phyloP scores from a whole-genome alignment of 2,329 filamentous ascomycete species.

The Anthostomella pinea region DNA sequence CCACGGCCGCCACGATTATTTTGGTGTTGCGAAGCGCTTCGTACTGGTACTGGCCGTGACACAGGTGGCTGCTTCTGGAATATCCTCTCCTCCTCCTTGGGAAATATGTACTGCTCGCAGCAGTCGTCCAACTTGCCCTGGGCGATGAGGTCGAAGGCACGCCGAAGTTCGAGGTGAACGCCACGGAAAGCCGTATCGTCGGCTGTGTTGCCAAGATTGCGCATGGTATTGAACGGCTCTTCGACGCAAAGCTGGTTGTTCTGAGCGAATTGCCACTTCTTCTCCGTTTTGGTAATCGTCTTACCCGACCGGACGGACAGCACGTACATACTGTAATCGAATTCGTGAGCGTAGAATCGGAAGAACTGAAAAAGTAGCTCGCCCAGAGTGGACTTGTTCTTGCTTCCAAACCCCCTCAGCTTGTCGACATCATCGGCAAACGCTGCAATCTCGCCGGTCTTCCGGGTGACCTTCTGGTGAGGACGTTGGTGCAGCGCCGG shows the following conservation, averaged over 20 bases:
- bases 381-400: constrained; percentile 79
- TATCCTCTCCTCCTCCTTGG: constrained; percentile 71
- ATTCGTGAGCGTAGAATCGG: constrained; percentile 87
- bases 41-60: constrained; percentile 54
- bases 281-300: constrained; percentile 75
- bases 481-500: constrained; percentile 78
- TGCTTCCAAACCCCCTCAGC: constrained; percentile 68
- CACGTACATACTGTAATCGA: constrained; percentile 82
- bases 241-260: constrained; percentile 92
- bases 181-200: constrained; percentile 93
- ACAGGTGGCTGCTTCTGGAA: constrained; percentile 56
- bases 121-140: constrained; percentile 76
- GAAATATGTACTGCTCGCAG: constrained; percentile 85
- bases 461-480: constrained; percentile 56
- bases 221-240: constrained; percentile 86
- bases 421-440: constrained; percentile 86
- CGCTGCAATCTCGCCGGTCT: constrained; percentile 66
- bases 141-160: constrained; percentile 80
- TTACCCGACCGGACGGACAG: constrained; percentile 82
- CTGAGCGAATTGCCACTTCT: constrained; percentile 77
- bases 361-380: constrained; percentile 95
- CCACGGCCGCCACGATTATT: constrained; percentile 45
- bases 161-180: constrained; percentile 82
- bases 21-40: constrained; percentile 61
- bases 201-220: constrained; percentile 93